A percentile compares a stretch with the other conserved stretches of the same genome.
phyloP scores from a whole-genome alignment of 768 basidiomycete genomes.

The Russula dissimulans region DNA sequence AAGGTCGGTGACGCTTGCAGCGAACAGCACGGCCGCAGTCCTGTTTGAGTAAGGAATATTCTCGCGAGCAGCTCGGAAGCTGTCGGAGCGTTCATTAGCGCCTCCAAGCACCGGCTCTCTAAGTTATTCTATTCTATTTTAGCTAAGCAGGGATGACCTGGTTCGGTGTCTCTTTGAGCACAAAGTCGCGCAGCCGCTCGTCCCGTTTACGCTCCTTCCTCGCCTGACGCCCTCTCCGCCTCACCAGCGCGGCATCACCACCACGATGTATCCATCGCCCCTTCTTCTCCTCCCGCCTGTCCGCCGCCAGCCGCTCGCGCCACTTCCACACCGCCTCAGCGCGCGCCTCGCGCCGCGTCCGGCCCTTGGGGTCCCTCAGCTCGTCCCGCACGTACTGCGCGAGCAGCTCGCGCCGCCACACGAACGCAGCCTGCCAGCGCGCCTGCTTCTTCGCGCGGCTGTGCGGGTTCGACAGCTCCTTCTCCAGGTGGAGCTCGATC shows the following conservation, averaged over 20 bases:
- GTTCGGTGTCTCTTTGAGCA: constrained; percentile 25
- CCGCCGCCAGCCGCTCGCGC: constrained; percentile 47
- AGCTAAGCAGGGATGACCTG: constrained; percentile 23
- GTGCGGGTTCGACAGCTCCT: constrained; percentile 75
- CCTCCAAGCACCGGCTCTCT: too few relatives aligned
- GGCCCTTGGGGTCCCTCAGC: constrained; percentile 47
- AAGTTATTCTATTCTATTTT: neutral
- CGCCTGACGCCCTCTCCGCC: constrained; percentile 23
- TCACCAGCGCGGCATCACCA: constrained; percentile 22
- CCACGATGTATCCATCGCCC: constrained; percentile 39
- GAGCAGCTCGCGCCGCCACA: constrained; percentile 40
- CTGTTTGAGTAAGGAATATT: too few relatives aligned
- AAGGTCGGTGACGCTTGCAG: too few relatives aligned
- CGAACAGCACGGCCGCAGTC: too few relatives aligned
- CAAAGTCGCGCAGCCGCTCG: constrained; percentile 25
- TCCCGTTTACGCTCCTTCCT: constrained; percentile 25
- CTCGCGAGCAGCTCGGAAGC: too few relatives aligned
- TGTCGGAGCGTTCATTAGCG: too few relatives aligned
- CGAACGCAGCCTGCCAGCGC: constrained; percentile 57
- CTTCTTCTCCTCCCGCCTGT: constrained; percentile 53
- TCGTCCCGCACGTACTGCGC: constrained; percentile 40
- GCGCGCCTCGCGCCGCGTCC: constrained; percentile 50
- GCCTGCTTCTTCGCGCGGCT: constrained; percentile 73
- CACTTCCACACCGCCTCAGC: constrained; percentile 73
- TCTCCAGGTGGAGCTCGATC: constrained; percentile 54